Evolutionary conservation across 2,329 filamentous ascomycete genomes (phyloP).

Genomic region (Nemania sp.): DNA sequence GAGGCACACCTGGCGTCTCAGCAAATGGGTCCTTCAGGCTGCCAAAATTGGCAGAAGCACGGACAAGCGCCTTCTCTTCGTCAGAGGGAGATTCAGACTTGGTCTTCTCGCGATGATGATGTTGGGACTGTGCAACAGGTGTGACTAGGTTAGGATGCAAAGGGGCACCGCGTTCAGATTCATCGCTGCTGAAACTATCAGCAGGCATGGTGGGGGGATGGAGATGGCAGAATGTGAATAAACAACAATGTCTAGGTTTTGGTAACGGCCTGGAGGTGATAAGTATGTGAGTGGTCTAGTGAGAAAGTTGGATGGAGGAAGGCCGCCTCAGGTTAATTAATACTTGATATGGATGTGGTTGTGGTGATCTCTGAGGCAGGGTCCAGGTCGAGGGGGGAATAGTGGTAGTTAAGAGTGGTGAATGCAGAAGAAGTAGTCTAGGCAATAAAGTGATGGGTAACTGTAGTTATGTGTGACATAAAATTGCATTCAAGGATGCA

Average conservation of each 20-base stretch:
- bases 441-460: too few species aligned
- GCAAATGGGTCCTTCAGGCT: slow-evolving; percentile 28
- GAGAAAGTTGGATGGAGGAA: not conserved
- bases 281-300: not conserved
- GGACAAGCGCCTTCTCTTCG: slow-evolving; percentile 33
- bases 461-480: too few species aligned
- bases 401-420: too few species aligned
- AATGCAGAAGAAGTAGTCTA: too few species aligned
- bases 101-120: not conserved
- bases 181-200: slow-evolving; percentile 25
- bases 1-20: slow-evolving; percentile 22
- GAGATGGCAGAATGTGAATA: too few species aligned
- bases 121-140: not conserved
- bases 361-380: not conserved
- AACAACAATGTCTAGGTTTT: too few species aligned
- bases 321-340: not conserved
- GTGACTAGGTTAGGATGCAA: slow-evolving; percentile 23
- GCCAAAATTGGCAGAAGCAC: slow-evolving; percentile 27
- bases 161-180: slow-evolving; percentile 29
- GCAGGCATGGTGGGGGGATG: slow-evolving; percentile 16
- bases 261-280: too few species aligned
- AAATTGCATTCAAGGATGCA: too few species aligned
- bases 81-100: slow-evolving; percentile 25
- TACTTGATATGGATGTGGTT: not conserved
- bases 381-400: too few species aligned